Percentiles rank a stretch among this genome's conserved stretches.
Evolutionary conservation across 495 filamentous ascomycete species (phyloP).

Genomic region (Saxophila tyrrhenica): DNA sequence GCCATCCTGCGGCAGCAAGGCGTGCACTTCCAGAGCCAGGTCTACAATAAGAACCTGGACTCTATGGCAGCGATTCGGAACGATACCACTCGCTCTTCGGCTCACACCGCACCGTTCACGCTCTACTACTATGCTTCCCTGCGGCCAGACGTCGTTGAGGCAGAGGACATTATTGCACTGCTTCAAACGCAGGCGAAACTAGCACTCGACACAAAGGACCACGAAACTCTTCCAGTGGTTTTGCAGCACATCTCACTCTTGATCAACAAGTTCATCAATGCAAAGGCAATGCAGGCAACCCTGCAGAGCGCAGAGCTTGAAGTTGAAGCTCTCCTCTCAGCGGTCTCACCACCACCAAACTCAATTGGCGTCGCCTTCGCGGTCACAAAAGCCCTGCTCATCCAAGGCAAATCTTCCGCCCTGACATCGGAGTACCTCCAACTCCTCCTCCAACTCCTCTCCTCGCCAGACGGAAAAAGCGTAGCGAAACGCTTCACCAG

Average conservation of each 20-base stretch:
- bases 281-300: slow-evolving; percentile 31
- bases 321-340: slow-evolving; percentile 5
- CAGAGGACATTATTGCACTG: slow-evolving; percentile 23
- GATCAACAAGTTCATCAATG: slow-evolving; percentile 54
- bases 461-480: slow-evolving; percentile 25
- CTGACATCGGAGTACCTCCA: slow-evolving; percentile 38
- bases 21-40: slow-evolving; percentile 37
- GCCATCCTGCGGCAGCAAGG: slow-evolving; percentile 47
- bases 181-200: slow-evolving; percentile 19
- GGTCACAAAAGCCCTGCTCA: slow-evolving; percentile 29
- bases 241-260: slow-evolving; percentile 53
- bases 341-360: neutral
- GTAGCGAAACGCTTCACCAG: slow-evolving; percentile 49
- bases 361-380: slow-evolving; percentile 31
- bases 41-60: slow-evolving; percentile 10
- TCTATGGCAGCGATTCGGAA: slow-evolving; percentile 1
- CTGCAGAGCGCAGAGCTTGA: slow-evolving; percentile 27
- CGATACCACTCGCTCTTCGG: neutral
- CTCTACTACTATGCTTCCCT: slow-evolving; percentile 35
- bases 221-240: neutral
- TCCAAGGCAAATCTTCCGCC: slow-evolving; percentile 27
- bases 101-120: slow-evolving; percentile 7
- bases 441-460: slow-evolving; percentile 46
- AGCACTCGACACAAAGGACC: neutral
- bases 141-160: slow-evolving; percentile 31